phyloP scores from a whole-genome alignment of 2,329 filamentous ascomycete species.

The Aspergillus hiratsukae region DNA sequence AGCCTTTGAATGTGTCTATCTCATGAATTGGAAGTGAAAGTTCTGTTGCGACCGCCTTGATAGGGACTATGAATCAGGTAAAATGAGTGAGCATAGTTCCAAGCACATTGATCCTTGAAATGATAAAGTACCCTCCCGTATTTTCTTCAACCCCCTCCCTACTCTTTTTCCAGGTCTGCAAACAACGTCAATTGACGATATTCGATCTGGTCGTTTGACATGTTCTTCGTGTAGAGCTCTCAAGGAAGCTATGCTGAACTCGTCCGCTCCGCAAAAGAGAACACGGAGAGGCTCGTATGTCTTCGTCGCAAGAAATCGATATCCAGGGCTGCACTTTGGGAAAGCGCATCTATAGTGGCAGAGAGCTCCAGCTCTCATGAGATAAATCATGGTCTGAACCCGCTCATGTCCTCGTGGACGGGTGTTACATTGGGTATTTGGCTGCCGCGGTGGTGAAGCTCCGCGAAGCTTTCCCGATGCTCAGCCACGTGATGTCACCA shows the following conservation, averaged over 20 bases:
- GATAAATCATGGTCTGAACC: constrained; percentile 21
- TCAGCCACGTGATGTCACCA: constrained; percentile 32
- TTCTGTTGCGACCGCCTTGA: constrained; percentile 60
- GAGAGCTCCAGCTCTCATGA: constrained; percentile 17
- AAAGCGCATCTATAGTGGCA: constrained; percentile 19
- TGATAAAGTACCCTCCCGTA: constrained; percentile 56
- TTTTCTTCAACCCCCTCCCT: constrained; percentile 67
- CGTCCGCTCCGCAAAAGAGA: constrained; percentile 90
- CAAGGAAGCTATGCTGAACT: constrained; percentile 78
- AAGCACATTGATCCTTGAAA: background rate
- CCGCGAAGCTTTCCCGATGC: constrained; percentile 4
- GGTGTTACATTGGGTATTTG: background rate
- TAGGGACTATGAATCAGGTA: constrained; percentile 57
- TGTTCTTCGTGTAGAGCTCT: constrained; percentile 63
- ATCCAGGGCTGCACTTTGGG: constrained; percentile 6
- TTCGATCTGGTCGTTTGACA: constrained; percentile 46
- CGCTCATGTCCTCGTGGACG: background rate
- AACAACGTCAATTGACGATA: constrained; percentile 79
- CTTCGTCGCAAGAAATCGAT: constrained; percentile 27
- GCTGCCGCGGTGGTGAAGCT: constrained; percentile 3
- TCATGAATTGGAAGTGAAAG: constrained; percentile 67
- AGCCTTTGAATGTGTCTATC: constrained; percentile 75
- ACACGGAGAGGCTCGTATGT: constrained; percentile 63
- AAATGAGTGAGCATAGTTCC: constrained; percentile 3
- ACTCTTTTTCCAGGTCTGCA: constrained; percentile 73